Conservation (phyloP, 371 early-diverging fungal genomes). For the Catenaria anguillulae region DNA sequence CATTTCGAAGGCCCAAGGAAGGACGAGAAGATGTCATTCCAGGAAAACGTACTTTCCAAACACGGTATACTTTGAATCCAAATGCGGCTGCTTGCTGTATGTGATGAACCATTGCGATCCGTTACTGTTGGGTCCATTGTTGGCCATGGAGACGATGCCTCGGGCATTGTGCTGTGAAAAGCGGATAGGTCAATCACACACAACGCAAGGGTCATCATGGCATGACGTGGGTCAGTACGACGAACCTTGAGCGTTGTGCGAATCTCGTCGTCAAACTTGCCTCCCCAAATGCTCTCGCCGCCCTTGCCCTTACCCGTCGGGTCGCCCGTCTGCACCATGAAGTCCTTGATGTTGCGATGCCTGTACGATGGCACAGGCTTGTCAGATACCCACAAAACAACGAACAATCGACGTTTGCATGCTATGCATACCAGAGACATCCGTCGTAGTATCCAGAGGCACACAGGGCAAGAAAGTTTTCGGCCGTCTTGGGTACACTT, state of each 20-base stretch:
- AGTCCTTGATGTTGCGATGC: too few species aligned
- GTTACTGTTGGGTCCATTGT: conserved; percentile 77
- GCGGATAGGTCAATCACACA: too few species aligned
- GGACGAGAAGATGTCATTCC: background rate
- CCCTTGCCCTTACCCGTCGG: conserved; percentile 80
- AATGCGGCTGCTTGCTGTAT: conserved; percentile 60
- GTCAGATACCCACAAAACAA: conserved; percentile 47
- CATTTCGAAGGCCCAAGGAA: background rate
- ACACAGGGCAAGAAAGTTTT: conserved; percentile 91
- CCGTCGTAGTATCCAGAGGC: conserved; percentile 85
- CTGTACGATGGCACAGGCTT: background rate
- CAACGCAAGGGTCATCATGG: too few species aligned
- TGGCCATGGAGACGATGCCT: conserved; percentile 88
- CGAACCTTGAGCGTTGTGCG: conserved; percentile 57
- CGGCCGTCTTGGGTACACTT: conserved; percentile 64
- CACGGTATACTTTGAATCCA: conserved; percentile 83
- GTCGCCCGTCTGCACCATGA: conserved; percentile 76
- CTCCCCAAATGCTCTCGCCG: conserved; percentile 73
- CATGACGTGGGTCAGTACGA: background rate
- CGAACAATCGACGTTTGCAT: too few species aligned
- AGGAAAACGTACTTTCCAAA: conserved; percentile 65
- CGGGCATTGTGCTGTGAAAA: conserved; percentile 59
- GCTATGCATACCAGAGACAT: conserved; percentile 30
- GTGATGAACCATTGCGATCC: conserved; percentile 90
- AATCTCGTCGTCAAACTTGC: conserved; percentile 77